Base-by-base conservation (phyloP, 306 rosid species). In the Glycine soja region DNA sequence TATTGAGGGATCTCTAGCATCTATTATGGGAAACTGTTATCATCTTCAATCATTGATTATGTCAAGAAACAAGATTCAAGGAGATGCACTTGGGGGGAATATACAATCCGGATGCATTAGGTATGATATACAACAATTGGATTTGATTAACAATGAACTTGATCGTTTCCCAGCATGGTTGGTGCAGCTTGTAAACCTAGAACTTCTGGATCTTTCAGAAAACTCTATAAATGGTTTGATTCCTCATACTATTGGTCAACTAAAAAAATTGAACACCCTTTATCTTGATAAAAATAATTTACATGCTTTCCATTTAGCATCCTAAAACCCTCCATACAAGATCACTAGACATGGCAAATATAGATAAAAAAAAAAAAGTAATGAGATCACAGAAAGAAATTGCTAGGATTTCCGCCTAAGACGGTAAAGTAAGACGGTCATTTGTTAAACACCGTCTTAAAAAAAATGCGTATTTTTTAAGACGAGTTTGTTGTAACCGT, bases 1-100 rank as follows among this genome's bases (percentile, higher is more conserved):
- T 34, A 15, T 61, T 6, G 51, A 34, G 7, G 68, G 73, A 6
- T 76, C 78, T 24, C 11, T 69, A 3, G 4, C 51, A 4, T 76
- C 58, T 8, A n/a, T 66, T 61, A 8, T 70, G 4, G 70, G 50
- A n/a, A 82, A 70, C 12, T 5, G 11, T 9, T 76, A 79, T n/a
- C n/a, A n/a, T n/a, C n/a, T n/a, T n/a, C n/a, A n/a, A n/a, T n/a
- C n/a, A n/a, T n/a, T n/a, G n/a, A n/a, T n/a, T 66, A 51, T 51
- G 7, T 78, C 87, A 66, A 2, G 12, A 38, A 84, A 84, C 42
- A 79, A 73, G 2, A 13, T 84, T 74, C 70, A 67, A 11, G 76
- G 76, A 45, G 68, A 53, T 14, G 58, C 67, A n/a, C 52, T 74
- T 2, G 9, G 4, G 2, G 61, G 53, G n/a, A n/a, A 72, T 30